Percentiles rank a stretch among this genome's conserved stretches.
Evolutionary conservation across 2,329 filamentous ascomycete genomes (phyloP).

Genomic region (Neonectria magnoliae): DNA sequence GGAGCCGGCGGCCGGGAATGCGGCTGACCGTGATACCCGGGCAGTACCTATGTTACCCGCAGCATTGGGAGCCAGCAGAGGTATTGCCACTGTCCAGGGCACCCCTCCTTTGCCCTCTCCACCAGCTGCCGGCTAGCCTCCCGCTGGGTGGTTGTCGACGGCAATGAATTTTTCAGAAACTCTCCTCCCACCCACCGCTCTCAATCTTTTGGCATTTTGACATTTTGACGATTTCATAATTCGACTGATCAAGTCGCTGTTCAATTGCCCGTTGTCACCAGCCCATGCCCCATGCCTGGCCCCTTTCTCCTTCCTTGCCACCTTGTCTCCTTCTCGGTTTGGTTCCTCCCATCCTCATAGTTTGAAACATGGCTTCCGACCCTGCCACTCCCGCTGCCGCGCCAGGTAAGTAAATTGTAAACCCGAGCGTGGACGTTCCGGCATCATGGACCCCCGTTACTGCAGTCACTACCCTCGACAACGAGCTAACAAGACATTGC

Average conservation of each 20-base stretch:
- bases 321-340: slow-evolving; percentile 19
- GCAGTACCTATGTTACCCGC: slow-evolving; percentile 24
- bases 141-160: slow-evolving; percentile 24
- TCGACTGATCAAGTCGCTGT: slow-evolving; percentile 36
- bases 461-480: background rate
- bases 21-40: slow-evolving; percentile 28
- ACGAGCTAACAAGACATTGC: slow-evolving; percentile 20
- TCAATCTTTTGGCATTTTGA: slow-evolving; percentile 25
- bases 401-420: slow-evolving; percentile 38
- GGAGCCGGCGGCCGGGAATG: slow-evolving; percentile 27
- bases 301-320: slow-evolving; percentile 26
- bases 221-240: slow-evolving; percentile 18
- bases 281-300: slow-evolving; percentile 43
- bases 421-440: slow-evolving; percentile 1
- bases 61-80: background rate
- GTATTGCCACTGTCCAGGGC: slow-evolving; percentile 32
- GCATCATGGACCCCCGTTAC: slow-evolving; percentile 7
- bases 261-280: slow-evolving; percentile 36
- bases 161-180: slow-evolving; percentile 44
- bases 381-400: slow-evolving; percentile 42
- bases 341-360: slow-evolving; percentile 33
- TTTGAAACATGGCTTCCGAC: slow-evolving; percentile 48
- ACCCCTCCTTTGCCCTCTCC: slow-evolving; percentile 3
- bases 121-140: slow-evolving; percentile 9
- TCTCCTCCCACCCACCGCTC: slow-evolving; percentile 38